phyloP scores from a whole-genome alignment of 2,329 filamentous ascomycete species.

The Fusarium incarnatum region DNA sequence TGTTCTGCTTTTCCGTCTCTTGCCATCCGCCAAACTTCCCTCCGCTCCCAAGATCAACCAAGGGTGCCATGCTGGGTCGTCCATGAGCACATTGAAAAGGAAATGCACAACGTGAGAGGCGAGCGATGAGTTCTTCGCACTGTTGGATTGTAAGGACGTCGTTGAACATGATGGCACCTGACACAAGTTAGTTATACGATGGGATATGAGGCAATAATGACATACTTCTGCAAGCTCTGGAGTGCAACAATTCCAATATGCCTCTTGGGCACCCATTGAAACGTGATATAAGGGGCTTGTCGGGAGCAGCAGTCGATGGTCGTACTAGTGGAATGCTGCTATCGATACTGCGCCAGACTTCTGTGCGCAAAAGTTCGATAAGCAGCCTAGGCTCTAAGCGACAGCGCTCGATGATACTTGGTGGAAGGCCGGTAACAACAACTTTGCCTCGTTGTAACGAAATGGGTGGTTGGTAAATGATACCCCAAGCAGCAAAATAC shows the following conservation, averaged over 20 bases:
- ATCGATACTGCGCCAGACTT: conserved; percentile 76
- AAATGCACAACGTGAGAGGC: conserved; percentile 73
- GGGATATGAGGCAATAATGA: background rate
- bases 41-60: conserved; percentile 63
- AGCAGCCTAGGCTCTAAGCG: conserved; percentile 76
- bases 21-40: conserved; percentile 45
- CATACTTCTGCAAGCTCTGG: conserved; percentile 77
- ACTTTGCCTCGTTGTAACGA: conserved; percentile 49
- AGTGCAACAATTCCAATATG: conserved; percentile 81
- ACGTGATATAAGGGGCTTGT: conserved; percentile 66
- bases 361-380: conserved; percentile 78
- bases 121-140: conserved; percentile 67
- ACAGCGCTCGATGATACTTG: conserved; percentile 81
- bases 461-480: conserved; percentile 67
- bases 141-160: conserved; percentile 70
- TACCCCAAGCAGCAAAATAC: conserved; percentile 80
- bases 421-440: conserved; percentile 71
- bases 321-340: conserved; percentile 39
- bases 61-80: conserved; percentile 71
- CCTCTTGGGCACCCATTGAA: conserved; percentile 79
- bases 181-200: conserved; percentile 7
- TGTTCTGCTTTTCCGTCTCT: conserved; percentile 26
- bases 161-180: conserved; percentile 85
- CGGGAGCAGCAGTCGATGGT: conserved; percentile 3
- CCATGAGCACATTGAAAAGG: conserved; percentile 90